Base-by-base conservation (phyloP, 192 early-diverging fungal species). In the Linnemannia exigua region DNA sequence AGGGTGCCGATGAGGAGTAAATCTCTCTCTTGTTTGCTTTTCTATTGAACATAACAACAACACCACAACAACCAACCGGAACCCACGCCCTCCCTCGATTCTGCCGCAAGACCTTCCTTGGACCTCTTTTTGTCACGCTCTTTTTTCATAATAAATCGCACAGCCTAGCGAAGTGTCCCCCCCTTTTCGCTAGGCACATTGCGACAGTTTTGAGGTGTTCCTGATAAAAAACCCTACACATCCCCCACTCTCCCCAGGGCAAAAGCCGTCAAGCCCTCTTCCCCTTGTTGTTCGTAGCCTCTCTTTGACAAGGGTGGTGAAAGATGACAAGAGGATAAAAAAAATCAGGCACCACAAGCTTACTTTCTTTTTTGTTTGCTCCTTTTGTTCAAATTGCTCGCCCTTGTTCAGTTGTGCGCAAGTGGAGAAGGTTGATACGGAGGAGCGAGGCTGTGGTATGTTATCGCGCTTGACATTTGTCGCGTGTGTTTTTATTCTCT, bases 1-100 rank as follows among this genome's bases (percentile, higher is more conserved):
- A 86, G 84, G 83, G 83, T 85, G 84, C 84, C 75, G 93, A 91
- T 82, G 90, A 93, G 87, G 94, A 93, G 48, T 88, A 88, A 84
- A 80, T 33, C 5, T 37, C 35, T 9, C 19, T 31, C 52, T 46
- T 83, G 25, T 33, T 54, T 15, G 12, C 48, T 48, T 78, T 48
- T 20, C 67, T 38, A 15, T 66, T 52, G 28, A 25, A 46, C n/a
- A 38, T 22, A 17, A 41, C 37, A n/a, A 31, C 72, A 35, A 51
- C 72, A 73, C 41, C 54, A 58, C 58, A 63, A 12, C 58, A 63
- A 63, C 58, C 22, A 63, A 31, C 58, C 25, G 38, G 46, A 77
- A 69, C 19, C 47, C 22, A 1, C 38, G 36, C 41, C 22, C 20
- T 16, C 2, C 74, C 58, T 46, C 25, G 17, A 37, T 28, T 48